Percentiles rank a stretch among this genome's conserved stretches.
Conservation (phyloP, 116 monocot species). For the Zostera marina region DNA sequence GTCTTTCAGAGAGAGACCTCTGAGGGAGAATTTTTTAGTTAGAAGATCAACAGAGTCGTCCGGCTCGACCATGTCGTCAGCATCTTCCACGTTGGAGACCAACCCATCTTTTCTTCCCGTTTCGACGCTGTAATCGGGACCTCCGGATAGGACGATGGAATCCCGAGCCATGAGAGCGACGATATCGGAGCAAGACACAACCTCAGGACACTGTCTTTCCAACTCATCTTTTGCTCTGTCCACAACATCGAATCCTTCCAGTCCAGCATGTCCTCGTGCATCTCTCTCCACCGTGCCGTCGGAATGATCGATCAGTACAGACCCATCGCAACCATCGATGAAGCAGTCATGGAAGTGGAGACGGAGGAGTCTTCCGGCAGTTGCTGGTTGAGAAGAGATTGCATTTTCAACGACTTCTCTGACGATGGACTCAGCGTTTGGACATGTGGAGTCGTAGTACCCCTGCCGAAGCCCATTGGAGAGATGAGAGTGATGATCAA, state of each 20-base stretch:
- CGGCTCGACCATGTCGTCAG: conserved; percentile 10
- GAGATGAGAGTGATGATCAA: too few species aligned
- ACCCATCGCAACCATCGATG: conserved; percentile 26
- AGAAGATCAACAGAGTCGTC: conserved; percentile 10
- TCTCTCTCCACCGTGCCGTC: conserved; percentile 7
- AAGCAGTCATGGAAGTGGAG: conserved; percentile 62
- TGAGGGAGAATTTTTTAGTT: conserved; percentile 9
- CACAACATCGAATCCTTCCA: conserved; percentile 14
- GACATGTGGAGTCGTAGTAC: background rate
- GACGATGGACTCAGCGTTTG: conserved; percentile 20
- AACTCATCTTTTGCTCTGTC: conserved; percentile 9
- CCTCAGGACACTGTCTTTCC: conserved; percentile 9
- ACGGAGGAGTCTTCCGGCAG: conserved; percentile 34
- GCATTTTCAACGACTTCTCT: conserved; percentile 6
- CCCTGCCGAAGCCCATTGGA: too few species aligned
- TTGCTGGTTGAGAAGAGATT: conserved; percentile 6
- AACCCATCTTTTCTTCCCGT: conserved; percentile 42
- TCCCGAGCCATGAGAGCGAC: conserved; percentile 44
- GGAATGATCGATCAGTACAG: conserved; percentile 7
- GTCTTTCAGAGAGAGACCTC: conserved; percentile 17
- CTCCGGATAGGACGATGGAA: conserved; percentile 19
- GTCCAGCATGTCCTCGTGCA: conserved; percentile 6
- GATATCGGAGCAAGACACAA: conserved; percentile 58
- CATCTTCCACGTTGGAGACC: conserved; percentile 7
- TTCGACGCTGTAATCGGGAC: conserved; percentile 18